Conservation (phyloP, 1,284 basidiomycete species). For the Schizophyllum amplum region DNA sequence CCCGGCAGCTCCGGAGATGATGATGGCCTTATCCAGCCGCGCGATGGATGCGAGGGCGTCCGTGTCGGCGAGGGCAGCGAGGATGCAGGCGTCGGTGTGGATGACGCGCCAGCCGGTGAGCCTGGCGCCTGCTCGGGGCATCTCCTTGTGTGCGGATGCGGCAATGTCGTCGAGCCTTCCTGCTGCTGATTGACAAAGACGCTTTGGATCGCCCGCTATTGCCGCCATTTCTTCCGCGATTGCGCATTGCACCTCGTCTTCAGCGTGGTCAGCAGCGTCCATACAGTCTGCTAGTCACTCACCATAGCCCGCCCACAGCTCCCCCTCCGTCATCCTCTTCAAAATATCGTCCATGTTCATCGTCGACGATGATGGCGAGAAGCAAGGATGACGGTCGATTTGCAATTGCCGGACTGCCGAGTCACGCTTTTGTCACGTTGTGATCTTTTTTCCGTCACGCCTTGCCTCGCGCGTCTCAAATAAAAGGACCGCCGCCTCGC, state of each 20-base stretch:
- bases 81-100: constrained; percentile 58
- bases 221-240: background rate
- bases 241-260: background rate
- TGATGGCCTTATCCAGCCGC: constrained; percentile 71
- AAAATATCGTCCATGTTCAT: background rate
- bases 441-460: background rate
- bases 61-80: constrained; percentile 39
- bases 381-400: background rate
- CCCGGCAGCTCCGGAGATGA: constrained; percentile 78
- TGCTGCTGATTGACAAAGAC: background rate
- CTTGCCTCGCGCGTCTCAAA: background rate
- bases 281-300: background rate
- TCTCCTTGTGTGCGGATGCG: constrained; percentile 20
- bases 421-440: background rate
- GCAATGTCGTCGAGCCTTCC: constrained; percentile 25
- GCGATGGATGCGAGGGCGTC: constrained; percentile 35
- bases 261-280: background rate
- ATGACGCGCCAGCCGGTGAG: constrained; percentile 43
- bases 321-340: background rate
- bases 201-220: background rate
- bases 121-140: constrained; percentile 5
- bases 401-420: background rate
- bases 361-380: background rate
- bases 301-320: background rate
- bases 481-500: background rate